These are phyloP conservation scores for Colletotrichum plurivorum DNA, from an alignment of 2,329 filamentous ascomycete genomes.

Conservation along the genomic window DNA sequence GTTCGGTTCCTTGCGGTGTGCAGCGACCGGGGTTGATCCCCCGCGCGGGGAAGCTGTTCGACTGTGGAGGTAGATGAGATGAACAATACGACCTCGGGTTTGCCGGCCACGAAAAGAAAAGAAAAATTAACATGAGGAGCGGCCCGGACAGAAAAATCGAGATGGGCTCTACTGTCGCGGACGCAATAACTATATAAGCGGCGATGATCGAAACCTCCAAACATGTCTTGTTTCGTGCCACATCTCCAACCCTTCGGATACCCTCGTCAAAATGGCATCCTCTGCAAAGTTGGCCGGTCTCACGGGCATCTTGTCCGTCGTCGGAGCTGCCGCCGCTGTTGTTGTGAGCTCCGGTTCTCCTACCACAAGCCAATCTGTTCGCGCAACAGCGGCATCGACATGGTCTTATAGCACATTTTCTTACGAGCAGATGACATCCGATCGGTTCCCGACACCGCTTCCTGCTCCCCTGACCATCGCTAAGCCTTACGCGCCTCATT, in stretches of 20 bases:
- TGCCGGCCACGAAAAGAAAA: too few species aligned
- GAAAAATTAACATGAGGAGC: too few species aligned
- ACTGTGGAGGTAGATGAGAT: too few species aligned
- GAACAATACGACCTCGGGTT: too few species aligned
- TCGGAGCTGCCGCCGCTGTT: not conserved
- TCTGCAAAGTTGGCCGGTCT: not conserved
- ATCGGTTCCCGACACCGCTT: conserved; percentile 6
- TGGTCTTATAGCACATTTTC: conserved; percentile 27
- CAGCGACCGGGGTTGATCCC: too few species aligned
- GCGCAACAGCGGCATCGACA: not conserved
- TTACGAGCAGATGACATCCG: conserved; percentile 13
- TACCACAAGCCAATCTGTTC: not conserved
- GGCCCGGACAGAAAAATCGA: too few species aligned
- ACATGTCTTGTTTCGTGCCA: too few species aligned
- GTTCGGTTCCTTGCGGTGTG: too few species aligned
- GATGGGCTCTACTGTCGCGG: too few species aligned
- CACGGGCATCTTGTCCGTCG: not conserved
- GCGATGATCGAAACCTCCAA: too few species aligned
- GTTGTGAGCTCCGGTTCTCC: not conserved
- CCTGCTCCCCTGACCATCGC: conserved; percentile 18
- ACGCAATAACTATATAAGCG: too few species aligned
- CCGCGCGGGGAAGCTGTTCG: too few species aligned
- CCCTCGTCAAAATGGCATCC: not conserved
- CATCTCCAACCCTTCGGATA: not conserved
- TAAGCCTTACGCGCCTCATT: conserved; percentile 19